phyloP scores from a whole-genome alignment of 305 asterid species.

The Fraxinus greggii region DNA sequence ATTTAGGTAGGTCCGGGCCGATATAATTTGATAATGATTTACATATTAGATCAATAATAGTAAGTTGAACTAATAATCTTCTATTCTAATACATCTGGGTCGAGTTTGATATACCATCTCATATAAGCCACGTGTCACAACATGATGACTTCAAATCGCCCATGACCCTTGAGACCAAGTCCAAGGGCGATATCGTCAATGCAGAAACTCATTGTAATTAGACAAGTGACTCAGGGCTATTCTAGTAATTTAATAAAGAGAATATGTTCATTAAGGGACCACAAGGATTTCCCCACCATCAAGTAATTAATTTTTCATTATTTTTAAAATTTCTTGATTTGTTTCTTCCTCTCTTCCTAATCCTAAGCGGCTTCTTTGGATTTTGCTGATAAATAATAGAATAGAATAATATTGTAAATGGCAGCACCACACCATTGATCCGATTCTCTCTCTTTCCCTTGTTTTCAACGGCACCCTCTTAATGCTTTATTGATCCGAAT shows the following conservation, averaged over 20 bases:
- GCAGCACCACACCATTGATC: slow-evolving; percentile 32
- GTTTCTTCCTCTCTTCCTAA: not conserved
- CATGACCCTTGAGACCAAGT: not conserved
- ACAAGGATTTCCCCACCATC: slow-evolving; percentile 21
- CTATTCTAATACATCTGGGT: not conserved
- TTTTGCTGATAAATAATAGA: slow-evolving; percentile 41
- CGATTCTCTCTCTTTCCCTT: slow-evolving; percentile 32
- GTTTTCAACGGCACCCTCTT: slow-evolving; percentile 44
- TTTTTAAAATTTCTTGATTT: slow-evolving; percentile 7
- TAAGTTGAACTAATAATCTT: not conserved
- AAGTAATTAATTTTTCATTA: not conserved
- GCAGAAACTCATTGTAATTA: not conserved
- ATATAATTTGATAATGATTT: not conserved
- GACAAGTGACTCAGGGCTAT: not conserved
- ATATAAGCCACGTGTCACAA: not conserved
- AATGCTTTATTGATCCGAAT: slow-evolving; percentile 42
- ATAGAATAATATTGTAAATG: slow-evolving; percentile 13
- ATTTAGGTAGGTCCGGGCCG: not conserved
- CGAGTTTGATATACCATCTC: not conserved
- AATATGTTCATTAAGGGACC: slow-evolving; percentile 16
- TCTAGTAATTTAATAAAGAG: not conserved
- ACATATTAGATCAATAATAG: not conserved
- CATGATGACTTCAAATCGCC: not conserved
- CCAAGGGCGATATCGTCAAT: slow-evolving; percentile 28
- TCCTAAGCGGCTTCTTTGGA: slow-evolving; percentile 61